A percentile compares a stretch with the other conserved stretches of the same genome.
Conservation (phyloP, 208 protist species). For the Herpetomonas tarakana region DNA sequence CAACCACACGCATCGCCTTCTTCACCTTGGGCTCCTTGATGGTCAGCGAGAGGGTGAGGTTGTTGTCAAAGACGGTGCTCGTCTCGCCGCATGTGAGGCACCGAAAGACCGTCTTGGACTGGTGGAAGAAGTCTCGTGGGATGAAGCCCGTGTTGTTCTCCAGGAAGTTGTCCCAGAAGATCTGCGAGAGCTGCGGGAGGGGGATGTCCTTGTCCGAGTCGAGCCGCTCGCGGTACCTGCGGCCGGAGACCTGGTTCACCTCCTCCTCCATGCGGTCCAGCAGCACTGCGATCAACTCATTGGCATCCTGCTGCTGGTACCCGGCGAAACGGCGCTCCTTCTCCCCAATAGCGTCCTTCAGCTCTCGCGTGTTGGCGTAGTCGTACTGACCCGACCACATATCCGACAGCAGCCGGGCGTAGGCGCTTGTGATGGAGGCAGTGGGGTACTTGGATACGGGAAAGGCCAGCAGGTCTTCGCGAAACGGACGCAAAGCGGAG, state of each 20-base stretch:
- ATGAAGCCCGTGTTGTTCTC: conserved; percentile 76
- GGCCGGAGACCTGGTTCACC: conserved; percentile 71
- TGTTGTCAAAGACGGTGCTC: conserved; percentile 78
- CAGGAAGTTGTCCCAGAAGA: conserved; percentile 90
- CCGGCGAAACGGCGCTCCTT: conserved; percentile 56
- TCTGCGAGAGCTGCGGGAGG: conserved; percentile 53
- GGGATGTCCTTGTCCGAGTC: conserved; percentile 71
- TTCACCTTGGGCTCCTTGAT: conserved; percentile 41
- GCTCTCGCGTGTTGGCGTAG: conserved; percentile 37
- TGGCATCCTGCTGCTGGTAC: conserved; percentile 85
- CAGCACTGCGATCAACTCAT: conserved; percentile 87
- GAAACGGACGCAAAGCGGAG: conserved; percentile 75
- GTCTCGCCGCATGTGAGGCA: conserved; percentile 60
- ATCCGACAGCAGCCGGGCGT: conserved; percentile 41
- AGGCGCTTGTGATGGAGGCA: conserved; percentile 37
- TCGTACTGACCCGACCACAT: conserved; percentile 59
- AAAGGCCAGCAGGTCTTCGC: conserved; percentile 55
- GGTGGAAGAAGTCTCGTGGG: conserved; percentile 72
- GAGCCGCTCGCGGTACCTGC: conserved; percentile 80
- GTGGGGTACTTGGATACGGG: conserved; percentile 53
- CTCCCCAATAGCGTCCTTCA: conserved; percentile 61
- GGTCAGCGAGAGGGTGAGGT: conserved; percentile 57
- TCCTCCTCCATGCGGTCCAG: conserved; percentile 91
- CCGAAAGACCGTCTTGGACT: conserved; percentile 66
- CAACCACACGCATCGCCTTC: conserved; percentile 26